A percentile compares a stretch with the other conserved stretches of the same genome.
Conservation (phyloP, 2,329 filamentous ascomycete species). For the Ploettnerulaceae sp. region DNA sequence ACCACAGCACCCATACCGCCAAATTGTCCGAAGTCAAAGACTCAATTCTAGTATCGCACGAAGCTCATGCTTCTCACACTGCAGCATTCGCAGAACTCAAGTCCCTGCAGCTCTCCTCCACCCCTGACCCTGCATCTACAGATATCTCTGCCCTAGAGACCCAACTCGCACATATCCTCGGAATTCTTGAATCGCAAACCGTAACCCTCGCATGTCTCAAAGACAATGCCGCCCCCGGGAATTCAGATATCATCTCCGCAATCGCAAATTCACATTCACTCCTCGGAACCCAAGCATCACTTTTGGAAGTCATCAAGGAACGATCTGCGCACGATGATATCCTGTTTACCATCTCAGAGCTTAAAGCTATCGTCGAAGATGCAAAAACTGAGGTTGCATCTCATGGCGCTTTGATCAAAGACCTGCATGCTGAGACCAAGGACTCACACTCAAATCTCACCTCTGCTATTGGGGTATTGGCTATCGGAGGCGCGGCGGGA, state of each 20-base stretch:
- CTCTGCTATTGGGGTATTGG: conserved; percentile 21
- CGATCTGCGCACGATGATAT: conserved; percentile 19
- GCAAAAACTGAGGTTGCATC: conserved; percentile 22
- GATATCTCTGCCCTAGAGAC: conserved; percentile 19
- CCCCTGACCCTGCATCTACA: neutral
- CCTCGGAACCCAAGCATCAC: conserved; percentile 17
- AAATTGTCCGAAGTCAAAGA: conserved; percentile 17
- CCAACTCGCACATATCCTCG: conserved; percentile 20
- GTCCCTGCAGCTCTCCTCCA: conserved; percentile 5
- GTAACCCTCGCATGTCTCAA: conserved; percentile 19
- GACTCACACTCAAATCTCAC: conserved; percentile 22
- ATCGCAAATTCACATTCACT: conserved; percentile 12
- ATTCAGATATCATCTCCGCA: conserved; percentile 10
- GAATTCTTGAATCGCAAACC: conserved; percentile 19
- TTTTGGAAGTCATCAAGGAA: conserved; percentile 22
- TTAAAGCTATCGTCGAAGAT: conserved; percentile 25
- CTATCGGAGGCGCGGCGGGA: conserved; percentile 23
- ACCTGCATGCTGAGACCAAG: conserved; percentile 25
- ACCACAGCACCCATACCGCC: conserved; percentile 3
- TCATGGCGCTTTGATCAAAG: conserved; percentile 21
- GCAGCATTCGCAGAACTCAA: conserved; percentile 21
- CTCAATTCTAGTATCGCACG: conserved; percentile 5
- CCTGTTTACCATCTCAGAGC: conserved; percentile 18
- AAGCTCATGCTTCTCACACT: conserved; percentile 15
- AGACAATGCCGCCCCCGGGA: conserved; percentile 4